A percentile compares a stretch with the other conserved stretches of the same genome.
phyloP scores from a whole-genome alignment of 2,329 filamentous ascomycete species.

The Ophiostoma ips region DNA sequence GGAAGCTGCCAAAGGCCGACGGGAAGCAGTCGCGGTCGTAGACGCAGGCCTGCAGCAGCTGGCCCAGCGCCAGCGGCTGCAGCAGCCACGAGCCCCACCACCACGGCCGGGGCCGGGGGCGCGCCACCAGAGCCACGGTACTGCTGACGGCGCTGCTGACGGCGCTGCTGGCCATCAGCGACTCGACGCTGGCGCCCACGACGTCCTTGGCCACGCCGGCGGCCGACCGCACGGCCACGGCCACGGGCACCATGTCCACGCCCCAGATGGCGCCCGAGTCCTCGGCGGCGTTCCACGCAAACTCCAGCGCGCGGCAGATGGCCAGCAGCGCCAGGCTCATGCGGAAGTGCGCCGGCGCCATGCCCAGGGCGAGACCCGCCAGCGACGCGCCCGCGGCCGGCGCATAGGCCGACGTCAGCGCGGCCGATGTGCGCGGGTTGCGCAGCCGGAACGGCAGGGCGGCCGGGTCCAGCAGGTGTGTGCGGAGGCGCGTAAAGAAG shows the following conservation, averaged over 20 bases:
- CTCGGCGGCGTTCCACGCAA: slow-evolving; percentile 71
- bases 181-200: not conserved
- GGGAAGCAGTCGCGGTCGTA: slow-evolving; percentile 67
- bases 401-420: slow-evolving; percentile 69
- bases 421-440: slow-evolving; percentile 61
- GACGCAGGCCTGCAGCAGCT: slow-evolving; percentile 61
- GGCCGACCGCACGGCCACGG: slow-evolving; percentile 7
- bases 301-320: slow-evolving; percentile 70
- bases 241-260: slow-evolving; percentile 28
- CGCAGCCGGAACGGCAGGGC: slow-evolving; percentile 68
- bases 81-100: slow-evolving; percentile 79
- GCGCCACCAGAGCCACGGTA: slow-evolving; percentile 4
- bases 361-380: slow-evolving; percentile 68
- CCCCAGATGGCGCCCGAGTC: slow-evolving; percentile 57
- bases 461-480: slow-evolving; percentile 64
- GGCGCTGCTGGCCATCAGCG: slow-evolving; percentile 5
- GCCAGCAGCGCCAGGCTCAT: slow-evolving; percentile 71
- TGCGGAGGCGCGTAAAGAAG: slow-evolving; percentile 69
- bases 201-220: slow-evolving; percentile 25
- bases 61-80: slow-evolving; percentile 62
- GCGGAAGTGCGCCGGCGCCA: slow-evolving; percentile 53
- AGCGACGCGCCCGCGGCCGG: slow-evolving; percentile 84
- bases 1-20: slow-evolving; percentile 31
- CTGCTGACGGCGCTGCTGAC: not conserved
- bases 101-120: slow-evolving; percentile 51